Conservation (phyloP, 805 yeast species). For the Pichia membranifaciens region DNA sequence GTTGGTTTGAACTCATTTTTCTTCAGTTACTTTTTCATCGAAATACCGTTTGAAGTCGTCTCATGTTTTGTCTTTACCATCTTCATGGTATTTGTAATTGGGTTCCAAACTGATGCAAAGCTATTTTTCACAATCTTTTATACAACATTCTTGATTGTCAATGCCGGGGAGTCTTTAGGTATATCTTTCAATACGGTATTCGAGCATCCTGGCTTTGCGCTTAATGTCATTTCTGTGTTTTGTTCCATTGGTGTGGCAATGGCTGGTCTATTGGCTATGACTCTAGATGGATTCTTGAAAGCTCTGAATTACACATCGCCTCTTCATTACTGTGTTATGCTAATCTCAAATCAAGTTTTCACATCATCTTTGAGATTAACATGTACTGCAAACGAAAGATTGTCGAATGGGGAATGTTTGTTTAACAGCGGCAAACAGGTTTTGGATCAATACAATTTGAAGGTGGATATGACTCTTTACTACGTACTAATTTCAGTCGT, state of each 20-base stretch:
- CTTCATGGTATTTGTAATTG: constrained; percentile 63
- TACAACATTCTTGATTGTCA: constrained; percentile 47
- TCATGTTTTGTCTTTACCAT: constrained; percentile 54
- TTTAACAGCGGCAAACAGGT: constrained; percentile 52
- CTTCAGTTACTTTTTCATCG: constrained; percentile 50
- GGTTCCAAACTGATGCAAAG: constrained; percentile 60
- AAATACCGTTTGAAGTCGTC: constrained; percentile 61
- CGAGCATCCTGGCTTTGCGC: constrained; percentile 72
- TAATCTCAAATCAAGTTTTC: constrained; percentile 56
- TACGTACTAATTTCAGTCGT: constrained; percentile 37
- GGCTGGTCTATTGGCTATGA: constrained; percentile 79
- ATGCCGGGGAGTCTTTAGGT: constrained; percentile 83
- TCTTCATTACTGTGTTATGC: constrained; percentile 60
- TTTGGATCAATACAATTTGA: constrained; percentile 43
- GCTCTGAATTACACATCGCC: constrained; percentile 79
- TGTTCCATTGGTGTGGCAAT: constrained; percentile 69
- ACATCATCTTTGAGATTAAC: constrained; percentile 41
- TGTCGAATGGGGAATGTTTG: constrained; percentile 37
- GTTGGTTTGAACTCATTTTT: constrained; percentile 64
- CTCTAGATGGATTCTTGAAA: constrained; percentile 62
- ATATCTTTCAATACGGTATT: constrained; percentile 71
- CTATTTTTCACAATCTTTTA: constrained; percentile 63
- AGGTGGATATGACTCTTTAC: constrained; percentile 32
- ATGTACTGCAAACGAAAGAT: constrained; percentile 34
- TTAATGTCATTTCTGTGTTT: constrained; percentile 61